Conservation (phyloP, 2,329 filamentous ascomycete species). For the Fusarium devonianum region DNA sequence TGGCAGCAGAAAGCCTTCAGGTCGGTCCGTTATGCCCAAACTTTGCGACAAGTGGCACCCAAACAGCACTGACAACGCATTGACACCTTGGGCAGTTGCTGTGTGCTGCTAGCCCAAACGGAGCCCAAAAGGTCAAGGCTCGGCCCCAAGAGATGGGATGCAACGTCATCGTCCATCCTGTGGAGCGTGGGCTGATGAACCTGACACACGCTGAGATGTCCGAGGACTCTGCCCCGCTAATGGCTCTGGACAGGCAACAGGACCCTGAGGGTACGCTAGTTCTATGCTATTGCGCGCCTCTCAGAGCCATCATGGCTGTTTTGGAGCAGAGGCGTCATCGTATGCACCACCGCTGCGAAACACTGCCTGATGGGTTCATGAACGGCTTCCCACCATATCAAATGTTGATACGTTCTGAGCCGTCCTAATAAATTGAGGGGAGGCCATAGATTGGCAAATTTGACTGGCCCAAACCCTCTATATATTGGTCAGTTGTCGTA, state of each 20-base stretch:
- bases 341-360: too few relatives aligned
- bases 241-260: slow-evolving; percentile 7
- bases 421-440: too few relatives aligned
- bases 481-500: too few relatives aligned
- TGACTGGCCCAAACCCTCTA: too few relatives aligned
- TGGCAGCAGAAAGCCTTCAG: too few relatives aligned
- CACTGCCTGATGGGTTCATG: too few relatives aligned
- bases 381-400: too few relatives aligned
- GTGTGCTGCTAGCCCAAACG: slow-evolving; percentile 8
- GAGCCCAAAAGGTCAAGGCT: slow-evolving; percentile 21
- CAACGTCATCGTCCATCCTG: slow-evolving; percentile 31
- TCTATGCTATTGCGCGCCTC: slow-evolving; percentile 12
- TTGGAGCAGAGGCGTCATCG: neutral
- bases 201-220: slow-evolving; percentile 18
- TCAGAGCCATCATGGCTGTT: neutral
- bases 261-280: slow-evolving; percentile 32
- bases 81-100: slow-evolving; percentile 9
- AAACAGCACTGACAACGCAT: neutral
- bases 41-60: neutral
- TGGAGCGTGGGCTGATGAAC: slow-evolving; percentile 21
- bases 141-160: slow-evolving; percentile 24
- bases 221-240: slow-evolving; percentile 12
- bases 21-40: neutral
- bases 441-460: too few relatives aligned
- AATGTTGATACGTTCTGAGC: too few relatives aligned